These are phyloP conservation scores for Xylariaceae sp. DNA, from an alignment of 2,329 filamentous ascomycete genomes.

Conservation along the genomic window DNA sequence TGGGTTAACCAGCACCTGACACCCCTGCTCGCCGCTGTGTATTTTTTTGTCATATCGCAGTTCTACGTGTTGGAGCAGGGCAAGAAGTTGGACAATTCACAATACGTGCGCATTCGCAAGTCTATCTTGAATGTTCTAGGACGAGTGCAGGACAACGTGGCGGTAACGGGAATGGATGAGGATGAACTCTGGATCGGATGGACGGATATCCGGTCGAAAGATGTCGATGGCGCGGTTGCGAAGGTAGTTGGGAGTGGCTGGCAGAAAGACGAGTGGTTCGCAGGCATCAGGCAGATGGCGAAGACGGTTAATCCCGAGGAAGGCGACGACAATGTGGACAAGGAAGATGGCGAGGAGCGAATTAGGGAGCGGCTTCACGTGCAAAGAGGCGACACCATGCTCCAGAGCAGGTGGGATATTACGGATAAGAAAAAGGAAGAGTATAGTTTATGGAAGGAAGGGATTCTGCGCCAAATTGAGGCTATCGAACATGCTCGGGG, in stretches of 20 bases:
- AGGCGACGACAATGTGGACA: conserved; percentile 38
- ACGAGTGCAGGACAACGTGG: conserved; percentile 44
- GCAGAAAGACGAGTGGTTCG: conserved; percentile 67
- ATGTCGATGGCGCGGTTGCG: conserved; percentile 65
- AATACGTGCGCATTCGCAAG: conserved; percentile 51
- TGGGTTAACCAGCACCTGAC: conserved; percentile 54
- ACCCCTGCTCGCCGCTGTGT: conserved; percentile 61
- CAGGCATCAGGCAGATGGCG: conserved; percentile 59
- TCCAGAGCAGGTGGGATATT: conserved; percentile 72
- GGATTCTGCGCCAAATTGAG: conserved; percentile 59
- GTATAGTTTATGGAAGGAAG: conserved; percentile 66
- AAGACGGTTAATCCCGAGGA: conserved; percentile 30
- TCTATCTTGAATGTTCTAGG: conserved; percentile 50
- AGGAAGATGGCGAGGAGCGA: conserved; percentile 40
- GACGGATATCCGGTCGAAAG: conserved; percentile 50
- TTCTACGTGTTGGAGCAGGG: conserved; percentile 46
- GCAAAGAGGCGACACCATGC: conserved; percentile 67
- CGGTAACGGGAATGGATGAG: conserved; percentile 44
- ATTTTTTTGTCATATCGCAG: conserved; percentile 60
- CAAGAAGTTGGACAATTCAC: conserved; percentile 43
- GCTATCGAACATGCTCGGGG: conserved; percentile 43
- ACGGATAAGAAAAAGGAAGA: conserved; percentile 63
- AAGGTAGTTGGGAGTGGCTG: conserved; percentile 59
- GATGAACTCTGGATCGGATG: conserved; percentile 58
- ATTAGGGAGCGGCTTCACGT: conserved; percentile 43